Evolutionary conservation across 2,329 filamentous ascomycete species (phyloP).

Genomic region (Sclerotiophoma versabilis): DNA sequence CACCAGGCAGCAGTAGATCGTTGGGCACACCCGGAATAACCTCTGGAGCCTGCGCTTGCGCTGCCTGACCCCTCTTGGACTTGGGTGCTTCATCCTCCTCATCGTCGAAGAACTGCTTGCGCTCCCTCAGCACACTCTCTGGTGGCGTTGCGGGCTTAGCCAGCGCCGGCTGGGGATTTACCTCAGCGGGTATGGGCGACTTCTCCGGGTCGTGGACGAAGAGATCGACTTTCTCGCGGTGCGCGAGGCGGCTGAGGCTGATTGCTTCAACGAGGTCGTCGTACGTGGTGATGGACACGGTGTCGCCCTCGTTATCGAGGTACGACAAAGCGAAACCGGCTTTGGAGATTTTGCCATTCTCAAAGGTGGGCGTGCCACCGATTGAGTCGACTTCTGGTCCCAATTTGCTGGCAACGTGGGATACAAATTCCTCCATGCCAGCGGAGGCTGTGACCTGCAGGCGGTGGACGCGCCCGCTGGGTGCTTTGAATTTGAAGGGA

Average conservation of each 20-base stretch:
- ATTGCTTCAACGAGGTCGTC: slow-evolving; percentile 92
- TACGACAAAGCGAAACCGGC: slow-evolving; percentile 93
- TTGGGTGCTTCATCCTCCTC: slow-evolving; percentile 62
- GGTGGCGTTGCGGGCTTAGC: slow-evolving; percentile 61
- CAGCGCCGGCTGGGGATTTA: slow-evolving; percentile 65
- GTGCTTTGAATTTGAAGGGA: slow-evolving; percentile 99
- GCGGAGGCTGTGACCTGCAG: slow-evolving; percentile 82
- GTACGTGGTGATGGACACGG: slow-evolving; percentile 95
- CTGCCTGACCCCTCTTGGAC: slow-evolving; percentile 53
- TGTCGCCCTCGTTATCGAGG: slow-evolving; percentile 94
- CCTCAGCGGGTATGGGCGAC: slow-evolving; percentile 74
- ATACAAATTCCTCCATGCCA: slow-evolving; percentile 80
- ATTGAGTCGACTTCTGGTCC: slow-evolving; percentile 82
- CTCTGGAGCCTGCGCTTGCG: slow-evolving; percentile 68
- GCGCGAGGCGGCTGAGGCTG: slow-evolving; percentile 76
- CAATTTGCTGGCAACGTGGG: slow-evolving; percentile 81
- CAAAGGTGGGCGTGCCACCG: slow-evolving; percentile 78
- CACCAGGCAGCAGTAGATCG: slow-evolving; percentile 89
- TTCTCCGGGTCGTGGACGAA: slow-evolving; percentile 95
- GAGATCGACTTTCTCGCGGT: slow-evolving; percentile 91
- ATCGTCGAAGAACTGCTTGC: slow-evolving; percentile 57
- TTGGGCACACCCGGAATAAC: slow-evolving; percentile 92
- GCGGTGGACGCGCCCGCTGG: slow-evolving; percentile 90
- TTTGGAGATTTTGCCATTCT: slow-evolving; percentile 78
- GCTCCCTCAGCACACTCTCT: slow-evolving; percentile 57